Base-by-base conservation (phyloP, 371 early-diverging fungal species). In the Zychaea mexicana region DNA sequence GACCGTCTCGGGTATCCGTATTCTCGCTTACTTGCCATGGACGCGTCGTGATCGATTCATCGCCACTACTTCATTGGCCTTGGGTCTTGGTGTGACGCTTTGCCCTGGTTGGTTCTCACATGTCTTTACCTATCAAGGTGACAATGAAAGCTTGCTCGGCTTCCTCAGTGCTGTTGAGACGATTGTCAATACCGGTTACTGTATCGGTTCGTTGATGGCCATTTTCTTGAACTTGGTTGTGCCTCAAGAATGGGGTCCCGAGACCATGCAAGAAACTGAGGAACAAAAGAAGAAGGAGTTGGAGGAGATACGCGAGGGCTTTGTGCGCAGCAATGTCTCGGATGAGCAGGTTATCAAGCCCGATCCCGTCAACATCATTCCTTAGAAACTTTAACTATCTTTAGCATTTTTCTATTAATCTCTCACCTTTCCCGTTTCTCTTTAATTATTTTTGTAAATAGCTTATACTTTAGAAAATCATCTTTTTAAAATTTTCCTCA, bases 41-140 rank as follows among this genome's bases (percentile, higher is more conserved):
- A 86, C 88, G 3, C 77, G 89, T 52, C 87, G 89, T 22, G 87
- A 87, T 62, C 77, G 89, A 13, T 84, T 88, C 61, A 87, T 88
- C 65, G 81, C 81, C 12, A 82, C 85, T 7, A 70, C 71, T 17
- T 65, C 82, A 3, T 65, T 81, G 32, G 71, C 79, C 0, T 61
- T 88, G 56, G 89, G 87, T 2, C 52, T 89, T 52, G 89, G 89
- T 22, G 82, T 82, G 2, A 73, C 79, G 0, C 61, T 88, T 21
- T 54, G 60, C 15, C 66, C 66, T 15, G 73, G 71, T 38, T 88
- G 87, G 80, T 82, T 87, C 54, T 77, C 81, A 1, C 76, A 88
- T 60, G 81, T 88, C 31, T 74, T 88, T 57, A 70, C 66, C 22
- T 87, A 86, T 67, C 53, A 59, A 10, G 89, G 88, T n/a, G 55